phyloP scores from a whole-genome alignment of 108 stramenopile genomes.

The Nannochloropsis gaditana region DNA sequence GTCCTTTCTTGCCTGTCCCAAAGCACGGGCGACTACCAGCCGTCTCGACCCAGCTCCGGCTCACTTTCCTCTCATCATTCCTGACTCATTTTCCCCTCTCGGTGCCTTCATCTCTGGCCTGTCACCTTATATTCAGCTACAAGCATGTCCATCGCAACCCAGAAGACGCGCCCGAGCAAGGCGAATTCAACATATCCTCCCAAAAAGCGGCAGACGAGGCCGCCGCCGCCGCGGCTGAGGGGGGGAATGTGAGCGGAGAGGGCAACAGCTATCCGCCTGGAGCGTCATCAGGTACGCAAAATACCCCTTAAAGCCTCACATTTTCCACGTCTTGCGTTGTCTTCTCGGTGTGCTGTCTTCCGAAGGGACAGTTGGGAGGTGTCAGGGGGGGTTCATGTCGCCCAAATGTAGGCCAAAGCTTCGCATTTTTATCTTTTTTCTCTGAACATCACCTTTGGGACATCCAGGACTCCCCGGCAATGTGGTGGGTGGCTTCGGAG shows the following conservation, averaged over 20 bases:
- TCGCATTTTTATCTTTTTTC: not conserved
- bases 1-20: not conserved
- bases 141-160: not conserved
- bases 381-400: too few species aligned
- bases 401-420: not conserved
- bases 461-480: too few species aligned
- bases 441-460: not conserved
- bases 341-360: not conserved
- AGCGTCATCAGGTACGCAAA: not conserved
- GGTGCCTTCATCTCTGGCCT: not conserved
- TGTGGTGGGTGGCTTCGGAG: not conserved
- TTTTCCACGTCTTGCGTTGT: not conserved
- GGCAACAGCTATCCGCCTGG: not conserved
- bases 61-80: not conserved
- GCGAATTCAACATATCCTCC: not conserved
- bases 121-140: constrained; percentile 53
- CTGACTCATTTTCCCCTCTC: not conserved
- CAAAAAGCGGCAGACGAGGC: constrained; percentile 11
- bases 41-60: not conserved
- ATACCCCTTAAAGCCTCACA: not conserved
- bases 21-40: too few species aligned
- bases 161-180: not conserved
- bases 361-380: too few species aligned
- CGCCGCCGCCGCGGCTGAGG: not conserved
- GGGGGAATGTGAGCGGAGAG: not conserved